Percentiles rank a stretch among this genome's conserved stretches.
phyloP scores from a whole-genome alignment of 129 eudicot genomes.

The Smallanthus sonchifolius region DNA sequence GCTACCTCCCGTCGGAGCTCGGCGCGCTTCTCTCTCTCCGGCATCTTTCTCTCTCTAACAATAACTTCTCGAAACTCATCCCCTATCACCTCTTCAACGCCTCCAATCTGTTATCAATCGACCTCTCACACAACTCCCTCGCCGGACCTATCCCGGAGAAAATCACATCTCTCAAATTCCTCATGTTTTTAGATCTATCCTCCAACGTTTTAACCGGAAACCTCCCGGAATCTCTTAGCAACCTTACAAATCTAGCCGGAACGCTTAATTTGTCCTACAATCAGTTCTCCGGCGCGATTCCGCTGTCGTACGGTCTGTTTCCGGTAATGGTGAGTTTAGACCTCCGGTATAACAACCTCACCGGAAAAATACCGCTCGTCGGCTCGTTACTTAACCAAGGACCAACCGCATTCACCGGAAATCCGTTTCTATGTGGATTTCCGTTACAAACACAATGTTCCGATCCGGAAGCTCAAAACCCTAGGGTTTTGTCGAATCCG shows the following conservation, averaged over 20 bases:
- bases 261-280: slow-evolving; percentile 74
- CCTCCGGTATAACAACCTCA: slow-evolving; percentile 68
- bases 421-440: slow-evolving; percentile 78
- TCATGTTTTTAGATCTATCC: slow-evolving; percentile 55
- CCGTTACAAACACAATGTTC: slow-evolving; percentile 55
- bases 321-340: slow-evolving; percentile 82
- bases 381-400: slow-evolving; percentile 91
- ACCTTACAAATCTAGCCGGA: slow-evolving; percentile 52
- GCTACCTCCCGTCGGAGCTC: slow-evolving; percentile 90
- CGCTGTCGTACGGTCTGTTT: slow-evolving; percentile 62
- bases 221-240: slow-evolving; percentile 48
- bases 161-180: slow-evolving; percentile 36
- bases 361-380: slow-evolving; percentile 76
- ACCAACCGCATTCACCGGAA: slow-evolving; percentile 90
- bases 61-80: slow-evolving; percentile 51
- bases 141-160: slow-evolving; percentile 49
- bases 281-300: slow-evolving; percentile 65
- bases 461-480: slow-evolving; percentile 58
- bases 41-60: slow-evolving; percentile 40
- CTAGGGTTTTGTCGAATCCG: slow-evolving; percentile 44
- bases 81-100: slow-evolving; percentile 58
- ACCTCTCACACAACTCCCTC: slow-evolving; percentile 62
- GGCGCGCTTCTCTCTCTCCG: slow-evolving; percentile 60
- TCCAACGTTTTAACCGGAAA: slow-evolving; percentile 54
- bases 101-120: slow-evolving; percentile 44